These are phyloP conservation scores for Hymenoscyphus albidus DNA, from an alignment of 2,329 filamentous ascomycete genomes.

Conservation along the genomic window DNA sequence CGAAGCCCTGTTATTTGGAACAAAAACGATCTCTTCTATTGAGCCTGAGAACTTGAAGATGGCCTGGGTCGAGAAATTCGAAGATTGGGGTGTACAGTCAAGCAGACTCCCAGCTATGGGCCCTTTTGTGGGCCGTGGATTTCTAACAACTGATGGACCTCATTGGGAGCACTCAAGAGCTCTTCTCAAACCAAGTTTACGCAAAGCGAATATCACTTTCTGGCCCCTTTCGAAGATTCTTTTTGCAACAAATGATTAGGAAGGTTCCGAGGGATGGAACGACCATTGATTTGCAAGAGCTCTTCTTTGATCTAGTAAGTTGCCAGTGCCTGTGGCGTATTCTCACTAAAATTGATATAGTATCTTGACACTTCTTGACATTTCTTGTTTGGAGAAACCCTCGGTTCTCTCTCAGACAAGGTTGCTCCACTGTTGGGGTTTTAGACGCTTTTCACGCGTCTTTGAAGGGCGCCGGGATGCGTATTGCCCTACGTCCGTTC, in stretches of 20 bases:
- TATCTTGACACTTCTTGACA: conserved; percentile 5
- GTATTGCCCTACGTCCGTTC: neutral
- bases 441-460: neutral
- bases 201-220: neutral
- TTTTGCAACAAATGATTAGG: neutral
- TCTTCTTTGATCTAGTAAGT: conserved; percentile 3
- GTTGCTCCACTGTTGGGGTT: neutral
- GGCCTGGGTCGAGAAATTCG: neutral
- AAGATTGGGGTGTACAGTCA: conserved; percentile 8
- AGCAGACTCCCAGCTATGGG: neutral
- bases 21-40: conserved; percentile 2
- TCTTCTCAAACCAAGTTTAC: conserved; percentile 4
- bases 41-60: conserved; percentile 11
- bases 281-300: neutral
- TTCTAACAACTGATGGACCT: conserved; percentile 4
- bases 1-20: neutral
- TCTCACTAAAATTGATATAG: neutral
- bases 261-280: neutral
- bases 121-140: neutral
- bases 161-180: conserved; percentile 3
- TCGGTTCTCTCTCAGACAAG: neutral
- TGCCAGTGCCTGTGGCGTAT: too few species aligned
- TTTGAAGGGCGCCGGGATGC: neutral
- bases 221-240: neutral
- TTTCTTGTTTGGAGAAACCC: conserved; percentile 4